Evolutionary conservation across 108 stramenopile species (phyloP).

Genomic region (Chaetoceros tenuissimus): DNA sequence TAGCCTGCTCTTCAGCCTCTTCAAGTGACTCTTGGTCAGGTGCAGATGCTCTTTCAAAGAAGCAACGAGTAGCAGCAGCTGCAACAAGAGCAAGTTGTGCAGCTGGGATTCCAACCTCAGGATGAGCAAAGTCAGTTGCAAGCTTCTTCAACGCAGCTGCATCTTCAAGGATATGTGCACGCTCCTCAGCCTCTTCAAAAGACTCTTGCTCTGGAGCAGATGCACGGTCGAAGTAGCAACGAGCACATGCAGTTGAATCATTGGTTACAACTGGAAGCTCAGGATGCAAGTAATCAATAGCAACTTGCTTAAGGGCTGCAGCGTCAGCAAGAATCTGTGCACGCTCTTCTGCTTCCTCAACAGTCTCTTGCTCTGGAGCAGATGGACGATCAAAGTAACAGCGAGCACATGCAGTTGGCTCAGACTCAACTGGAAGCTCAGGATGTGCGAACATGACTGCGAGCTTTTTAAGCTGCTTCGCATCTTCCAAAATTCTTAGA

Average conservation of each 20-base stretch:
- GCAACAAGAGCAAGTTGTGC: not conserved
- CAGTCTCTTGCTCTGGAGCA: constrained; percentile 41
- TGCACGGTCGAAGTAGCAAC: constrained; percentile 52
- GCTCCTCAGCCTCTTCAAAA: constrained; percentile 39
- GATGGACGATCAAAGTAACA: constrained; percentile 60
- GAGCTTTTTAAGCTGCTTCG: constrained; percentile 36
- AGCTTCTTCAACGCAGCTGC: constrained; percentile 18
- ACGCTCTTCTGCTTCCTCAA: constrained; percentile 43
- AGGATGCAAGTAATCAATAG: constrained; percentile 53
- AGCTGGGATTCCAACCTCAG: constrained; percentile 22
- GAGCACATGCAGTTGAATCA: constrained; percentile 30
- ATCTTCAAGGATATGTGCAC: constrained; percentile 22
- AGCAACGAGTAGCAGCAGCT: constrained; percentile 35
- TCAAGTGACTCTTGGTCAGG: constrained; percentile 25
- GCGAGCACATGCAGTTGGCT: constrained; percentile 29
- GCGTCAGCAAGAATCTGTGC: constrained; percentile 41
- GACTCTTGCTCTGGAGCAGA: constrained; percentile 30
- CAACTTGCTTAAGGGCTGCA: constrained; percentile 33
- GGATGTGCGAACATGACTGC: constrained; percentile 52
- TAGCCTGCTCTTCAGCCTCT: constrained; percentile 24
- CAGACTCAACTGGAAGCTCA: constrained; percentile 35
- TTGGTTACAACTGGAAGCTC: constrained; percentile 34
- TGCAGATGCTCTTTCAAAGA: constrained; percentile 56
- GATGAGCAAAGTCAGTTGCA: constrained; percentile 25
- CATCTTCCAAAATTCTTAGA: constrained; percentile 33